phyloP scores from a whole-genome alignment of 192 early-diverging fungal species.

The Podila verticillata region DNA sequence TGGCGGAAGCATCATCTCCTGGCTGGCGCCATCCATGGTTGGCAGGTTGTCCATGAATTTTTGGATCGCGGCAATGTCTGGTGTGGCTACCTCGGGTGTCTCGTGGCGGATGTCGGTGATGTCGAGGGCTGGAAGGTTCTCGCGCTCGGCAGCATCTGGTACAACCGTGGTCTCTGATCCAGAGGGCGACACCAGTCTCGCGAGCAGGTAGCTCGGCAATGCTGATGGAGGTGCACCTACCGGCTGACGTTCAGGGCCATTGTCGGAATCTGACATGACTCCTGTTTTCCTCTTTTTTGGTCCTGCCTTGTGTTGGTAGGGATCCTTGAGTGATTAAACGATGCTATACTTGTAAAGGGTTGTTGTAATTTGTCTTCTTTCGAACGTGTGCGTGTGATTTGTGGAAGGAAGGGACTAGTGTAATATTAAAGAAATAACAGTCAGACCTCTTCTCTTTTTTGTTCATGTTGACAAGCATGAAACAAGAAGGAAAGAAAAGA shows the following conservation, averaged over 20 bases:
- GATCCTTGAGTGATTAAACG: too few species aligned
- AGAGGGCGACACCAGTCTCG: constrained; percentile 6
- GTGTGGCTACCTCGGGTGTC: constrained; percentile 21
- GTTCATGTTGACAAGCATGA: too few species aligned
- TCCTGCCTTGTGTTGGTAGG: neutral
- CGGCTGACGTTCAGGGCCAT: neutral
- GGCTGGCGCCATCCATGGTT: neutral
- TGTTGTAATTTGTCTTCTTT: too few species aligned
- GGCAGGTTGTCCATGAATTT: constrained; percentile 5
- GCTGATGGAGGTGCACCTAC: constrained; percentile 14
- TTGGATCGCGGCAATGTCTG: constrained; percentile 8
- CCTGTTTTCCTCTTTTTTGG: neutral
- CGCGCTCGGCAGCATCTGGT: constrained; percentile 26
- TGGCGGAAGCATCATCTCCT: neutral
- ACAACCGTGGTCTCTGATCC: constrained; percentile 14
- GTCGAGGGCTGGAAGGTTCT: constrained; percentile 10
- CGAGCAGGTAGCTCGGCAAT: constrained; percentile 4
- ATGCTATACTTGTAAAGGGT: too few species aligned
- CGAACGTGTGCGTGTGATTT: too few species aligned
- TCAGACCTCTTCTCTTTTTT: too few species aligned
- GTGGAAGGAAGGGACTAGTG: too few species aligned
- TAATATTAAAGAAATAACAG: too few species aligned
- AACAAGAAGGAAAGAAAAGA: too few species aligned
- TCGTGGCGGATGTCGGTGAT: neutral
- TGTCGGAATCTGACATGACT: neutral